These are phyloP conservation scores for Suillus decipiens DNA, from an alignment of 768 basidiomycete genomes.

Conservation along the genomic window DNA sequence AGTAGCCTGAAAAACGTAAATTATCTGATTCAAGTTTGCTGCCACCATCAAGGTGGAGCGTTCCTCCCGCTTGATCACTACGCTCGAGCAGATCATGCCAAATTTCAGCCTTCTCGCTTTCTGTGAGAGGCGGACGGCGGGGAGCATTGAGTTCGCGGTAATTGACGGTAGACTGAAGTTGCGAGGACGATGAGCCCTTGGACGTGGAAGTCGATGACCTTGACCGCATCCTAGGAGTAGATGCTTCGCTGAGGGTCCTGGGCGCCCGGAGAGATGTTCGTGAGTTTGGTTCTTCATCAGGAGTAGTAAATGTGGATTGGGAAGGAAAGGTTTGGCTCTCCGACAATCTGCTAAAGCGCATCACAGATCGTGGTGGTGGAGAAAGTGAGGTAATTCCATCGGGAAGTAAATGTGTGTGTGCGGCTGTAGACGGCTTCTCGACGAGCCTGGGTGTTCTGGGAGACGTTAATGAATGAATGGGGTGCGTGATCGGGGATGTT, in stretches of 20 bases:
- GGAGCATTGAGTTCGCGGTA: slow-evolving; percentile 50
- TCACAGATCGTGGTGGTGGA: slow-evolving; percentile 27
- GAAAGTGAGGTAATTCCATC: slow-evolving; percentile 28
- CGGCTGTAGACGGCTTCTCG: neutral
- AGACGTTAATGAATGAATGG: slow-evolving; percentile 46
- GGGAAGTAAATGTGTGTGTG: slow-evolving; percentile 7
- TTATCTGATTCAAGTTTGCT: slow-evolving; percentile 47
- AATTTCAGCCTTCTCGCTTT: slow-evolving; percentile 69
- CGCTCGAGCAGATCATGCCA: slow-evolving; percentile 71
- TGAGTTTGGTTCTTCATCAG: neutral
- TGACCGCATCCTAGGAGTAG: slow-evolving; percentile 26
- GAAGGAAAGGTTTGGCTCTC: slow-evolving; percentile 11
- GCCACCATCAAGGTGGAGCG: slow-evolving; percentile 53
- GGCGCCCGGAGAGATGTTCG: slow-evolving; percentile 21
- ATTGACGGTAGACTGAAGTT: slow-evolving; percentile 36
- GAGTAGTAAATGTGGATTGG: neutral
- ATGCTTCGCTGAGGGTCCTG: slow-evolving; percentile 34
- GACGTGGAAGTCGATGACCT: slow-evolving; percentile 17
- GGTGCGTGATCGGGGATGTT: slow-evolving; percentile 46
- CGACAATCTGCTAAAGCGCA: slow-evolving; percentile 18
- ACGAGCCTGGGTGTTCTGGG: slow-evolving; percentile 5
- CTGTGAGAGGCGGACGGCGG: slow-evolving; percentile 47
- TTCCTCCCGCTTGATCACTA: slow-evolving; percentile 73
- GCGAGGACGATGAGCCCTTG: slow-evolving; percentile 15
- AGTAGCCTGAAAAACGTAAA: slow-evolving; percentile 38